Conservation (phyloP, 306 rosid species). For the Comarum palustre region DNA sequence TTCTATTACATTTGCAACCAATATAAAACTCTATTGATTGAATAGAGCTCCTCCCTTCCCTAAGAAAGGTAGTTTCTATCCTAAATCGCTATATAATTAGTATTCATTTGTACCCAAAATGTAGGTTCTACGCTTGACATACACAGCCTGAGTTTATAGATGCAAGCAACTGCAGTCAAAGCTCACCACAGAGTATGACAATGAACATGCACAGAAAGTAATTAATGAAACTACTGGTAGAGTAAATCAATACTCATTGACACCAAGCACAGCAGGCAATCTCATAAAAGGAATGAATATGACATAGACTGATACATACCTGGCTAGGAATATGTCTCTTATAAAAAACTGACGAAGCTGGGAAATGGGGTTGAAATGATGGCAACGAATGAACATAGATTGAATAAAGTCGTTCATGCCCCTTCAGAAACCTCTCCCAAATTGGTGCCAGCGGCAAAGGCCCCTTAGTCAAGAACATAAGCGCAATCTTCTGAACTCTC, state of each 20-base stretch:
- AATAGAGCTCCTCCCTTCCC: not conserved
- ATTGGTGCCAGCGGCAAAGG: conserved; percentile 85
- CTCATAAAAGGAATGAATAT: conserved; percentile 6
- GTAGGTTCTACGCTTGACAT: not conserved
- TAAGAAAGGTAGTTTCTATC: not conserved
- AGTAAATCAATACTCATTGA: not conserved
- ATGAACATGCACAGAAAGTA: not conserved
- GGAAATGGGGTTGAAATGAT: conserved; percentile 55
- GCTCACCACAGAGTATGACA: not conserved
- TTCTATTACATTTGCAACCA: not conserved
- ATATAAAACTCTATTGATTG: not conserved
- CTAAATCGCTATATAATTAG: not conserved
- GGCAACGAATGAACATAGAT: conserved; percentile 84
- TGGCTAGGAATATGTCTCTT: conserved; percentile 87
- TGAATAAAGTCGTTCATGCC: conserved; percentile 57
- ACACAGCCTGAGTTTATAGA: not conserved
- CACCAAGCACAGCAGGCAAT: not conserved
- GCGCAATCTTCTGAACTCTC: conserved; percentile 85
- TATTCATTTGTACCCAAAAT: not conserved
- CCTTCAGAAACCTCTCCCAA: conserved; percentile 92
- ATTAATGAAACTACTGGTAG: not conserved
- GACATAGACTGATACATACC: conserved; percentile 42
- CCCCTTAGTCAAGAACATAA: conserved; percentile 94
- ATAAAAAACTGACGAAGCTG: conserved; percentile 56
- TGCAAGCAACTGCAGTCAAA: not conserved